Conservation (phyloP, 257 asterid species). For the Solanum lignicaule region DNA sequence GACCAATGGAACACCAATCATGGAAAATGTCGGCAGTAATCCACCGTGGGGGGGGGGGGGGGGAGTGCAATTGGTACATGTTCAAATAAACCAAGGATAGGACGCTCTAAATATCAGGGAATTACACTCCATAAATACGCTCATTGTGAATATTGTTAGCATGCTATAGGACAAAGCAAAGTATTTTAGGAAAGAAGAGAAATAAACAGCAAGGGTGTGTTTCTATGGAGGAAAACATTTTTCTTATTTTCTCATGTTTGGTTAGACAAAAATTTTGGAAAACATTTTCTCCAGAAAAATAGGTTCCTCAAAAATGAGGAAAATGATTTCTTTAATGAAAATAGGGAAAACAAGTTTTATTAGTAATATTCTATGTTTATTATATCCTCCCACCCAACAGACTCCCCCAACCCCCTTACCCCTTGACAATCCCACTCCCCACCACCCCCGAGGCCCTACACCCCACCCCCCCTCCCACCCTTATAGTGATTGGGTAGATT, state of each 20-base stretch:
- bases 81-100: neutral
- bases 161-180: neutral
- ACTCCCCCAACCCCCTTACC: neutral
- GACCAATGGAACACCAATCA: neutral
- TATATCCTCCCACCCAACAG: neutral
- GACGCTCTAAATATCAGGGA: neutral
- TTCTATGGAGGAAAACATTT: neutral
- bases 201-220: neutral
- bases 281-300: neutral
- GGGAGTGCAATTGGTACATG: neutral
- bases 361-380: neutral
- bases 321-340: neutral
- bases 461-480: neutral
- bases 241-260: neutral
- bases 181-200: neutral
- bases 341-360: too few species aligned
- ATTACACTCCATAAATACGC: neutral
- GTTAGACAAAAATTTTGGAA: neutral
- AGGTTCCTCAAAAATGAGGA: neutral
- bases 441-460: neutral
- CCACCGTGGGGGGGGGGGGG: neutral
- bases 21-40: neutral
- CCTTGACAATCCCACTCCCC: neutral
- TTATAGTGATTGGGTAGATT: neutral
- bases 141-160: neutral